phyloP scores from a whole-genome alignment of 768 basidiomycete genomes.

The Melanogaster broomeanus region DNA sequence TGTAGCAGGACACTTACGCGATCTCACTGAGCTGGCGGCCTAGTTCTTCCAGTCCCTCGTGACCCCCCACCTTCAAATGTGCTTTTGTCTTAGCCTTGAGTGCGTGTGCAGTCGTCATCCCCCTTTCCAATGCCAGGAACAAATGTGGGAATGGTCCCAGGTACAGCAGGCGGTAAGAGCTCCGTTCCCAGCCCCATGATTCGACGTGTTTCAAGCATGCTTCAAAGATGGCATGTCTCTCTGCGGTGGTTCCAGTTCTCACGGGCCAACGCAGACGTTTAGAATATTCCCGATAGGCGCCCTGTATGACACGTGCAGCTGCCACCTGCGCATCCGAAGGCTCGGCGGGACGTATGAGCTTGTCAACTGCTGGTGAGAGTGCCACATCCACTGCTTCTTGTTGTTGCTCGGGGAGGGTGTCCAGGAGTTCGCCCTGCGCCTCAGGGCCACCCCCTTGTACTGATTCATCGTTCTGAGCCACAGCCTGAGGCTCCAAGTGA shows the following conservation, averaged over 20 bases:
- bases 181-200: conserved; percentile 28
- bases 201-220: conserved; percentile 29
- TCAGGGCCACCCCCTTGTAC: conserved; percentile 1
- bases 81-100: conserved; percentile 36
- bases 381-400: too few species aligned
- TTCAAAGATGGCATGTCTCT: conserved; percentile 25
- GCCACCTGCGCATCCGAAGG: too few species aligned
- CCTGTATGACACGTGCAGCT: not conserved
- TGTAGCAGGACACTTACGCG: conserved; percentile 29
- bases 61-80: conserved; percentile 20
- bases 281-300: conserved; percentile 11
- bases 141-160: conserved; percentile 40
- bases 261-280: conserved; percentile 3
- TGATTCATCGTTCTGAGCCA: conserved; percentile 10
- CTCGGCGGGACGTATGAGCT: too few species aligned
- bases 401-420: too few species aligned
- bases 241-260: conserved; percentile 17
- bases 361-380: too few species aligned
- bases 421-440: too few species aligned
- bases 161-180: conserved; percentile 40
- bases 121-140: conserved; percentile 39
- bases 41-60: conserved; percentile 38
- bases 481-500: not conserved
- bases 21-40: conserved; percentile 29
- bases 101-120: conserved; percentile 20